These are phyloP conservation scores for Vicia sativa DNA, from an alignment of 306 rosid species.

Conservation along the genomic window DNA sequence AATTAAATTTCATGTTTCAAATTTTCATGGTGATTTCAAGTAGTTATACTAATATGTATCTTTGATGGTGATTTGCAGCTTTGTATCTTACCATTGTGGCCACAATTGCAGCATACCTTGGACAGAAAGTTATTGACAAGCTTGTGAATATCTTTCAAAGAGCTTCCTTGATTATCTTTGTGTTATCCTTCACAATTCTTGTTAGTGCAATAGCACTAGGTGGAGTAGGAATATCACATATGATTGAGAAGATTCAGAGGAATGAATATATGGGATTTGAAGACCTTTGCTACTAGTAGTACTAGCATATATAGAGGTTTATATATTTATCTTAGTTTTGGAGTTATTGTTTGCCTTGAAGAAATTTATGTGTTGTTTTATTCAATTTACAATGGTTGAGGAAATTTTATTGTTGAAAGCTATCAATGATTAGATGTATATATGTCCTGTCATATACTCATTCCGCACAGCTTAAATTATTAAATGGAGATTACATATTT, in stretches of 20 bases:
- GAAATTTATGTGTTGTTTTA: not conserved
- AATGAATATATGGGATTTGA: conserved; percentile 78
- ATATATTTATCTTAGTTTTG: conserved; percentile 7
- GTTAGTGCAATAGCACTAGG: conserved; percentile 49
- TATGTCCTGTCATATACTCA: too few species aligned
- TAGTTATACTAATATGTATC: not conserved
- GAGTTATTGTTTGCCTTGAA: not conserved
- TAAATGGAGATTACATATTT: too few species aligned
- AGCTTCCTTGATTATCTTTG: conserved; percentile 74
- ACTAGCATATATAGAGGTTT: not conserved
- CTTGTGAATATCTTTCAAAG: conserved; percentile 58
- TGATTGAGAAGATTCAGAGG: conserved; percentile 47
- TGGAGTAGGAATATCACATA: conserved; percentile 71
- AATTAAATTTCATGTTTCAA: conserved; percentile 2
- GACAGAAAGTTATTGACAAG: conserved; percentile 67
- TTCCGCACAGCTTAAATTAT: too few species aligned
- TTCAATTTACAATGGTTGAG: not conserved
- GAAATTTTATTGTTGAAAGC: not conserved
- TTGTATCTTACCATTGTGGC: conserved; percentile 6
- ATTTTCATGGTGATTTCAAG: conserved; percentile 1
- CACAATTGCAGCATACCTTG: conserved; percentile 37
- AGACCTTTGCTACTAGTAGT: conserved; percentile 52
- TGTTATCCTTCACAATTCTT: conserved; percentile 29
- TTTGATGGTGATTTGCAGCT: conserved; percentile 50
- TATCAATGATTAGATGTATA: not conserved